Base-by-base conservation (phyloP, 768 basidiomycete species). In the Mycena galopus region DNA sequence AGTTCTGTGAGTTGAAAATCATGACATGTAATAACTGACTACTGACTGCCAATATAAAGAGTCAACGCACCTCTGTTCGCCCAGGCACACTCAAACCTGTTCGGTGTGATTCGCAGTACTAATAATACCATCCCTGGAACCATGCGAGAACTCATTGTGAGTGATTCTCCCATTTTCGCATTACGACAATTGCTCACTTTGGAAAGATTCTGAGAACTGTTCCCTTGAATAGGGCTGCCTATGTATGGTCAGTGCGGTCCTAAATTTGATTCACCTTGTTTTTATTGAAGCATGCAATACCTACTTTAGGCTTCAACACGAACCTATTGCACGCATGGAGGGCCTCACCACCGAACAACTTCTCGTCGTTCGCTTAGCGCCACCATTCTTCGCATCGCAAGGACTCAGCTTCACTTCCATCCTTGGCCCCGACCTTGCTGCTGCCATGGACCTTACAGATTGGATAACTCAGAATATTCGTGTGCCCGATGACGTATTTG, bases 301-400 rank as follows among this genome's bases (percentile, higher is more conserved):
- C 17, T 44, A 37, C 65, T 59, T 42, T 33, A 67, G 82, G 82
- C 32, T 81, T 37, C 79, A 81, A 60, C 82, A 83, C 74, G 80
- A 81, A 58, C 76, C 80, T 29, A 77, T 79, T 42, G 82, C 76
- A n/a, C 77, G 81, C 29, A 56, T 71, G 33, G 82, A 71, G 7
- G 81, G 81, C 35, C 67, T 82, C 21, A 81, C 80, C 19, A 77
- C 79, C 44, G 79, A 76, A 10, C 79, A 83, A 59, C 78, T 82
- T 44, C 69, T 71, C 32, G 75, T 76, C 53, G 75, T 83, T 62
- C 76, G 80, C 56, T 62, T 76, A 30, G 72, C 78, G 11, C 74
- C 77, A 32, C 63, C 78, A 10, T 70, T 42, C 14, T 53, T 63
- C 65, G 50, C 64, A 64, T 19, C 57, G 27, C 56, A 68, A 33